Percentiles rank a stretch among this genome's conserved stretches.
Evolutionary conservation across 345 rosid species (phyloP).

Genomic region (Cardamine chenopodiifolia): DNA sequence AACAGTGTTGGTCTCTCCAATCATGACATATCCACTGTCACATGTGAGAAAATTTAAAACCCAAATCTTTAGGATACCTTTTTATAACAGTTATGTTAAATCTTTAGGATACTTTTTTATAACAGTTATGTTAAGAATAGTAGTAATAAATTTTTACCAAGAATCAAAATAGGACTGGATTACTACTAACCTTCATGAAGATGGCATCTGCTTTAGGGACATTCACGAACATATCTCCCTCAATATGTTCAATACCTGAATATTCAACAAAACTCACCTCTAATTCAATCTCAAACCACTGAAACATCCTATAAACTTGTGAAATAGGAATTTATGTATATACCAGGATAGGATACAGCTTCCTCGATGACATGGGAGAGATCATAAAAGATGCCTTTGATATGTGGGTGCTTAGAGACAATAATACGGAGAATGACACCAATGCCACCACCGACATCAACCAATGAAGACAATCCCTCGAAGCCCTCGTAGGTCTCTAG

Average conservation of each 20-base stretch:
- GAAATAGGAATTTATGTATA: background rate
- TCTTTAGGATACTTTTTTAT: background rate
- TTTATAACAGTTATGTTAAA: background rate
- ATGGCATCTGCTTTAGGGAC: constrained; percentile 80
- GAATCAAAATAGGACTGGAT: background rate
- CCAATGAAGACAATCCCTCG: constrained; percentile 57
- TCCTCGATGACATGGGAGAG: constrained; percentile 62
- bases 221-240: constrained; percentile 80
- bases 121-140: background rate
- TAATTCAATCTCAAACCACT: background rate
- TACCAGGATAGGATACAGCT: constrained; percentile 28
- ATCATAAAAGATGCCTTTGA: constrained; percentile 78
- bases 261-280: background rate
- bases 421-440: constrained; percentile 71
- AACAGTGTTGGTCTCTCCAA: constrained; percentile 78
- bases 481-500: constrained; percentile 72
- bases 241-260: constrained; percentile 72
- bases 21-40: constrained; percentile 87
- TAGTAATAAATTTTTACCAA: background rate
- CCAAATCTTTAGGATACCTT: background rate
- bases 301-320: background rate
- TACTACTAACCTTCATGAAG: constrained; percentile 70
- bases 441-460: constrained; percentile 84
- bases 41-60: background rate
- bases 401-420: constrained; percentile 59